Conservation (phyloP, 441 rosid genomes). For the Dalechampia spathulata region DNA sequence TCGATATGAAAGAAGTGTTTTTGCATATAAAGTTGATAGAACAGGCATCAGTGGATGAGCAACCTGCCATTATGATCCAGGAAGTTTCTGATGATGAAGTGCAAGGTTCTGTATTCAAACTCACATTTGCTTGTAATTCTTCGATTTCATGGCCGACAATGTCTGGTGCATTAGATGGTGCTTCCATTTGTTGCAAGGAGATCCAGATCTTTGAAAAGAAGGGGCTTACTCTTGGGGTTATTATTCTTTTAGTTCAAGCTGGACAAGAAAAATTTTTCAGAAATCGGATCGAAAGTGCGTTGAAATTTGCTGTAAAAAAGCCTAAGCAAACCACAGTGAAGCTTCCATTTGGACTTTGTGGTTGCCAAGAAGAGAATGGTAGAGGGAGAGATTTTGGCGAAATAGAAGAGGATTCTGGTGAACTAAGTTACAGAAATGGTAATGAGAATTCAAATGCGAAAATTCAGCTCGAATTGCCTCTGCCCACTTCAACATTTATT, state of each 20-base stretch:
- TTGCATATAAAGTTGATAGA: constrained; percentile 85
- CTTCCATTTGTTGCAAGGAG: constrained; percentile 76
- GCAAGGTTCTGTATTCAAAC: constrained; percentile 53
- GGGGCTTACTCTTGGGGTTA: constrained; percentile 72
- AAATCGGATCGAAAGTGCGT: constrained; percentile 55
- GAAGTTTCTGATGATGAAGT: constrained; percentile 51
- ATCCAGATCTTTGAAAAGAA: constrained; percentile 90
- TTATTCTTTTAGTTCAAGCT: constrained; percentile 53
- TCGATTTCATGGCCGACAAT: constrained; percentile 67
- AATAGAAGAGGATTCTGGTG: constrained; percentile 58
- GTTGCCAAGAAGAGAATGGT: constrained; percentile 81
- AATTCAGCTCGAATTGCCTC: constrained; percentile 67
- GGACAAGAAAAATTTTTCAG: constrained; percentile 56
- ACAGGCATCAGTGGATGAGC: constrained; percentile 75
- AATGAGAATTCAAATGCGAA: constrained; percentile 32
- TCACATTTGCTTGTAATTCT: constrained; percentile 76
- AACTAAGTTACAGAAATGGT: constrained; percentile 42
- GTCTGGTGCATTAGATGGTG: constrained; percentile 68
- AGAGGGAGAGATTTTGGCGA: constrained; percentile 54
- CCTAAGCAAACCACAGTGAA: constrained; percentile 56
- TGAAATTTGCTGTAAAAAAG: constrained; percentile 60
- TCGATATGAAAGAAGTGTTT: constrained; percentile 92
- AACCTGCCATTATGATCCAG: constrained; percentile 67
- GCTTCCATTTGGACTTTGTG: constrained; percentile 91
- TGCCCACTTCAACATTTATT: constrained; percentile 55